These are phyloP conservation scores for Fonsecaea multimorphosa DNA, from an alignment of 2,329 filamentous ascomycete genomes.

Conservation along the genomic window DNA sequence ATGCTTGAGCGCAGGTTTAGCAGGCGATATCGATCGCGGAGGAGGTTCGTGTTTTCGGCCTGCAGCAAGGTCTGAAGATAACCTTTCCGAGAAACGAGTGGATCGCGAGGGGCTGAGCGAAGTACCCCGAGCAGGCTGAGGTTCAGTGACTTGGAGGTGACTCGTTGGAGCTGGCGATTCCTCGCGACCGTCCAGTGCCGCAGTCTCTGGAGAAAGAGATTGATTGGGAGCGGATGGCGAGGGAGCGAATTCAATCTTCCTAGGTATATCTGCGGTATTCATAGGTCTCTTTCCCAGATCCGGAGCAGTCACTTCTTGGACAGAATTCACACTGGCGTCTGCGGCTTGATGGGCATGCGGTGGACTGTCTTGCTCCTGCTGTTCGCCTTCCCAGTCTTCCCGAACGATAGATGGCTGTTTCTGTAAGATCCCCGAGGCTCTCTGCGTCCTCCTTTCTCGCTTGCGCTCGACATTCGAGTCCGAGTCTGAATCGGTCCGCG, in stretches of 20 bases:
- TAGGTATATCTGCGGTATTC: constrained; percentile 39
- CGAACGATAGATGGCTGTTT: constrained; percentile 50
- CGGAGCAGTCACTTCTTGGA: neutral
- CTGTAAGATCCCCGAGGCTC: constrained; percentile 41
- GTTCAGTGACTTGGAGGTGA: constrained; percentile 27
- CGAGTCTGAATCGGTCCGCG: constrained; percentile 40
- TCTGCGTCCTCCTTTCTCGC: constrained; percentile 37
- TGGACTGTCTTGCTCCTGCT: constrained; percentile 39
- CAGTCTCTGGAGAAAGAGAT: constrained; percentile 9
- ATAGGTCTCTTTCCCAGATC: constrained; percentile 24
- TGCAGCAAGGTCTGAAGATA: constrained; percentile 54
- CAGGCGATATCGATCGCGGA: constrained; percentile 65
- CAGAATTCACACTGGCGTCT: neutral
- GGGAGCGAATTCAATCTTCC: constrained; percentile 35
- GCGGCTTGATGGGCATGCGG: neutral
- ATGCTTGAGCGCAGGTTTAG: constrained; percentile 67
- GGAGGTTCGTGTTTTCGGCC: constrained; percentile 64
- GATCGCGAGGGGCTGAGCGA: constrained; percentile 61
- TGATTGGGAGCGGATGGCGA: constrained; percentile 18
- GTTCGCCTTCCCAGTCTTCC: constrained; percentile 52
- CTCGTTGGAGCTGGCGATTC: constrained; percentile 6
- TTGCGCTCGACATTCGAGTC: constrained; percentile 41
- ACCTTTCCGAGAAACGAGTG: constrained; percentile 62
- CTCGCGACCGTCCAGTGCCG: constrained; percentile 9
- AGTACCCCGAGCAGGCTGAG: constrained; percentile 41